A percentile compares a stretch with the other conserved stretches of the same genome.
Evolutionary conservation across 495 filamentous ascomycete genomes (phyloP).

Genomic region (Beverwykella pulmonaria): DNA sequence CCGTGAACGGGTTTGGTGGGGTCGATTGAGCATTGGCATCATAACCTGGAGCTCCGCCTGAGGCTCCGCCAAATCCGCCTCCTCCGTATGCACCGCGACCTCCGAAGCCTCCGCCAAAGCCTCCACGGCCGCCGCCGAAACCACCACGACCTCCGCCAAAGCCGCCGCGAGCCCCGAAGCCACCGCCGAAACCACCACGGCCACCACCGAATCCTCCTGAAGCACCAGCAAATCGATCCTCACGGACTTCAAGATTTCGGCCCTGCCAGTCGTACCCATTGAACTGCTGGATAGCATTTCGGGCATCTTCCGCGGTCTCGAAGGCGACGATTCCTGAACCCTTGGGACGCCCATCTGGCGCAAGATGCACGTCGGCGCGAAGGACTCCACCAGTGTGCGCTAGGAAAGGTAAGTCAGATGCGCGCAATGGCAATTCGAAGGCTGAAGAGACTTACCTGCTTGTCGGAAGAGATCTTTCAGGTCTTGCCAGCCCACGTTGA

Average conservation of each 20-base stretch:
- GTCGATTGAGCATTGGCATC: conserved; percentile 51
- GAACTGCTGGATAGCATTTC: conserved; percentile 93
- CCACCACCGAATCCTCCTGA: conserved; percentile 53
- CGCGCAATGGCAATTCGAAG: too few relatives aligned
- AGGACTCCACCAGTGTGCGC: conserved; percentile 78
- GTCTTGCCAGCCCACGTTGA: conserved; percentile 98
- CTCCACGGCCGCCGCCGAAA: conserved; percentile 53
- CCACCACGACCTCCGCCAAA: conserved; percentile 55
- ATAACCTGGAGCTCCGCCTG: conserved; percentile 45
- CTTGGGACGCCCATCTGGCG: conserved; percentile 89
- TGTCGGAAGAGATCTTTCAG: conserved; percentile 98
- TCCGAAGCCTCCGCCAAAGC: conserved; percentile 56
- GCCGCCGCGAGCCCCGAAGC: conserved; percentile 52
- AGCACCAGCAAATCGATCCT: conserved; percentile 86
- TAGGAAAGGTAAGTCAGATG: background rate
- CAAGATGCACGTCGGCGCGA: conserved; percentile 92
- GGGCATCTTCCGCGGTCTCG: conserved; percentile 89
- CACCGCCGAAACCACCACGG: conserved; percentile 52
- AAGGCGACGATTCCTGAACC: conserved; percentile 97
- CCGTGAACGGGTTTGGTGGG: conserved; percentile 94
- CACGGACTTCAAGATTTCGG: conserved; percentile 87
- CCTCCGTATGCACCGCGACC: conserved; percentile 52
- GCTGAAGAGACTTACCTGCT: conserved; percentile 70
- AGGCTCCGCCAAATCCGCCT: conserved; percentile 55
- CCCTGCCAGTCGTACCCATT: conserved; percentile 99